Evolutionary conservation across 2,329 filamentous ascomycete genomes (phyloP), one percentile per base, ranked within the genome.

Genomic region (Myrmaecium sp.): DNA sequence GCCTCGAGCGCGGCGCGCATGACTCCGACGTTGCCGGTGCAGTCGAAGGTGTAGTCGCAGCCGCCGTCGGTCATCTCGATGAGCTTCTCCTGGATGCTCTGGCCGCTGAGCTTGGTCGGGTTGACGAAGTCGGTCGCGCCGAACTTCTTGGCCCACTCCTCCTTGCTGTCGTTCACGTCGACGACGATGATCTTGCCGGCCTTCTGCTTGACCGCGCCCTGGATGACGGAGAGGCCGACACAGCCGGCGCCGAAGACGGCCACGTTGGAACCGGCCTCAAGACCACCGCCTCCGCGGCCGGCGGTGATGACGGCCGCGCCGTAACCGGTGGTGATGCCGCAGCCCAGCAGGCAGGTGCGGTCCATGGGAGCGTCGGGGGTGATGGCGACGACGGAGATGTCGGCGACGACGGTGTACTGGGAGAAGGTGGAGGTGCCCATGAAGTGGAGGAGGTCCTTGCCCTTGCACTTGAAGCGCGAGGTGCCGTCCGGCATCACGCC

Each of bases 341-440:
- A 98, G 49, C 89, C 89, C 28, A 98, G 71, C 56, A 98, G 62
- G 57, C 89, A 98, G 27, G 84, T 92, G 39, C 82, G 74, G 66
- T 98, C 89, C 73, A 94, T 92, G 34, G 82, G 79, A 9, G 89
- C 89, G 44, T 92, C 74, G 33, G 71, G 68, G 43, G 84, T 84
- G 41, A 98, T 83, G 35, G 84, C 78, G 15, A 98, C 89, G 31
- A 94, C 89, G 25, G 84, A 94, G 58, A 98, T 95, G 55, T 98
- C 89, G 52, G 89, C 86, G 19, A 98, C 82, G 37, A 98, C 89
- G 31, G 89, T 95, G 64, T 92, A 98, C 61, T 98, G 89, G 17
- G 82, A 92, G 66, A 98, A 98, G 42, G 89, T 98, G 19, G 84
- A 94, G 30, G 82, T 93, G 46, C 89, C 89, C 89, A 98, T 98